These are phyloP conservation scores for Lasiosphaeria ovina DNA, from an alignment of 495 filamentous ascomycete genomes.

Conservation along the genomic window DNA sequence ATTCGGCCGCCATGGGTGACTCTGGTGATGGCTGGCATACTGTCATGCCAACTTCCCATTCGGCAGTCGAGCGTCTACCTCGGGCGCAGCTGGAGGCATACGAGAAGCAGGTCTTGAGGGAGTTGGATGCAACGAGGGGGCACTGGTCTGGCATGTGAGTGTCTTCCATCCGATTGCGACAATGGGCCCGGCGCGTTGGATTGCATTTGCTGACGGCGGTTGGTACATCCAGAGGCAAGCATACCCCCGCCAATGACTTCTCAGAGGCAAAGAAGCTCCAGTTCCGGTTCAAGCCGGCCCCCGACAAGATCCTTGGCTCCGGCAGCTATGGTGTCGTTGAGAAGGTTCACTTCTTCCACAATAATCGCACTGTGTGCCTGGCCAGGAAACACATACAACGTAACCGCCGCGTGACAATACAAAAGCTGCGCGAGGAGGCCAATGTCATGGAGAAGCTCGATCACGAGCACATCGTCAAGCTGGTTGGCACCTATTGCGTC, in stretches of 20 bases:
- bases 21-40: slow-evolving; percentile 31
- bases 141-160: slow-evolving; percentile 39
- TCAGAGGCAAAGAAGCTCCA: slow-evolving; percentile 34
- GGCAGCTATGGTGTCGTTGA: slow-evolving; percentile 38
- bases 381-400: slow-evolving; percentile 34
- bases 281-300: slow-evolving; percentile 24
- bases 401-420: slow-evolving; percentile 22
- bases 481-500: slow-evolving; percentile 42
- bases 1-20: slow-evolving; percentile 27
- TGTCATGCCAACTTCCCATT: slow-evolving; percentile 31
- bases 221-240: slow-evolving; percentile 27
- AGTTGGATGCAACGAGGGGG: slow-evolving; percentile 29
- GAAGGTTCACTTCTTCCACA: slow-evolving; percentile 30
- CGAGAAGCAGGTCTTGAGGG: slow-evolving; percentile 31
- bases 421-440: slow-evolving; percentile 38
- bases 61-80: slow-evolving; percentile 28
- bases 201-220: not conserved
- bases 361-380: slow-evolving; percentile 33
- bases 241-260: slow-evolving; percentile 28
- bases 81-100: slow-evolving; percentile 28
- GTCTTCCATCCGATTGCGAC: not conserved
- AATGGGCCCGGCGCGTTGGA: not conserved
- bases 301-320: slow-evolving; percentile 27
- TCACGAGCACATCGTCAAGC: slow-evolving; percentile 43
- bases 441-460: slow-evolving; percentile 43